These are phyloP conservation scores for Suillus hirtellus DNA, from an alignment of 768 basidiomycete genomes.

Conservation along the genomic window DNA sequence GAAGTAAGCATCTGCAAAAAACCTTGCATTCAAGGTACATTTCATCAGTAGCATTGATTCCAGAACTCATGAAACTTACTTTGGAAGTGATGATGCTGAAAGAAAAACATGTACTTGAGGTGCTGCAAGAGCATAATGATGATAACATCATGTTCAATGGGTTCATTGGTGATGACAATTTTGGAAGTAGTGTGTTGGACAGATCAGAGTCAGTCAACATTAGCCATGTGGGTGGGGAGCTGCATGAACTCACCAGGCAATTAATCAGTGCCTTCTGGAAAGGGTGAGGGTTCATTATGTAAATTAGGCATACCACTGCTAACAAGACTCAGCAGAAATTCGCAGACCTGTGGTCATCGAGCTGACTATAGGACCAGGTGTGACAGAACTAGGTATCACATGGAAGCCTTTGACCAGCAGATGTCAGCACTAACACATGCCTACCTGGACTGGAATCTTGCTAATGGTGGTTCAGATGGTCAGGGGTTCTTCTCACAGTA, in stretches of 20 bases:
- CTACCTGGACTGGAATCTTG: conserved; percentile 5
- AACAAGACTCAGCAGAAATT: not conserved
- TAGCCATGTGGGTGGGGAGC: conserved; percentile 3
- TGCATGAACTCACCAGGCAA: conserved; percentile 1
- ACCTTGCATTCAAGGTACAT: not conserved
- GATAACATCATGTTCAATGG: not conserved
- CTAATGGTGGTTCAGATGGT: not conserved
- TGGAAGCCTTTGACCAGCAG: not conserved
- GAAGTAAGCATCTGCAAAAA: not conserved
- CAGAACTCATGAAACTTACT: not conserved
- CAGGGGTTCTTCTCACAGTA: not conserved
- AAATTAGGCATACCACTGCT: too few relatives aligned
- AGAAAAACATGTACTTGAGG: not conserved
- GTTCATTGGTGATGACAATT: not conserved
- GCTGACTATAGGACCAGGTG: not conserved
- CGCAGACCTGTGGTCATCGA: not conserved
- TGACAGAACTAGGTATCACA: not conserved
- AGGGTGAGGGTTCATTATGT: not conserved
- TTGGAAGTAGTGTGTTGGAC: not conserved
- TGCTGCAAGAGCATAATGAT: not conserved
- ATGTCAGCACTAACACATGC: not conserved
- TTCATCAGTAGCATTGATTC: too few relatives aligned
- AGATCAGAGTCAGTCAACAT: not conserved
- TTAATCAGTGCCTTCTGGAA: conserved; percentile 4
- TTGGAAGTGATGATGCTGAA: not conserved